These are phyloP conservation scores for Hsuehochloa calcarea DNA, from an alignment of 176 grass and related monocot genomes.

Conservation along the genomic window DNA sequence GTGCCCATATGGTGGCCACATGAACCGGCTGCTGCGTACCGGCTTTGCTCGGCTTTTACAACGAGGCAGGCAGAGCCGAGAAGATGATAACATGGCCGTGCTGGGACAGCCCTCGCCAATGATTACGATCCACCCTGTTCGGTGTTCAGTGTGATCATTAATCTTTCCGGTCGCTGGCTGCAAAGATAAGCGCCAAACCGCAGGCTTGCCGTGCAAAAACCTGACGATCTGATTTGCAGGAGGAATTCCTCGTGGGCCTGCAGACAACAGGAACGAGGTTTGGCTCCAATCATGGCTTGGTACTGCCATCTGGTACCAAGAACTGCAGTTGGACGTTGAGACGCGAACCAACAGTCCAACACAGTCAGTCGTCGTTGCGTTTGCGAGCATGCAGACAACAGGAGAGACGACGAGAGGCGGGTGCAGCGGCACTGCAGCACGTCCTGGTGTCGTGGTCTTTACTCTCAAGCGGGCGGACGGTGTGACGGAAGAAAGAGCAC, in stretches of 20 bases:
- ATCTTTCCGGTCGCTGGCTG: neutral
- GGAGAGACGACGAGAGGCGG: neutral
- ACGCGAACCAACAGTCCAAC: neutral
- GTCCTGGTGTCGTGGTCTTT: neutral
- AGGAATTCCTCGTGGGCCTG: neutral
- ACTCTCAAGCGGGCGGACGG: neutral
- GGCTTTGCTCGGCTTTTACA: neutral
- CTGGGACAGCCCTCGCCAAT: neutral
- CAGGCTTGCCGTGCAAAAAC: neutral
- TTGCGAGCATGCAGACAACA: neutral
- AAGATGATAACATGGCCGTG: neutral
- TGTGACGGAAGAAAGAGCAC: neutral
- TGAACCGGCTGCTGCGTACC: neutral
- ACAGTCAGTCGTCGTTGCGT: neutral
- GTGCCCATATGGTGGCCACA: neutral
- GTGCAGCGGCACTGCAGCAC: neutral
- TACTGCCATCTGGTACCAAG: neutral
- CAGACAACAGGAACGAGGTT: neutral
- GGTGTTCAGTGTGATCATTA: neutral
- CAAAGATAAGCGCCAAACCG: neutral
- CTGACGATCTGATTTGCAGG: neutral
- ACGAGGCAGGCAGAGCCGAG: neutral
- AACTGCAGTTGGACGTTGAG: constrained; percentile 18
- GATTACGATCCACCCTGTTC: constrained; percentile 6
- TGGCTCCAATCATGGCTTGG: neutral